Percentiles rank a stretch among this genome's conserved stretches.
Evolutionary conservation across 202 grass and related monocot genomes (phyloP).

Genomic region (Setaria italica): DNA sequence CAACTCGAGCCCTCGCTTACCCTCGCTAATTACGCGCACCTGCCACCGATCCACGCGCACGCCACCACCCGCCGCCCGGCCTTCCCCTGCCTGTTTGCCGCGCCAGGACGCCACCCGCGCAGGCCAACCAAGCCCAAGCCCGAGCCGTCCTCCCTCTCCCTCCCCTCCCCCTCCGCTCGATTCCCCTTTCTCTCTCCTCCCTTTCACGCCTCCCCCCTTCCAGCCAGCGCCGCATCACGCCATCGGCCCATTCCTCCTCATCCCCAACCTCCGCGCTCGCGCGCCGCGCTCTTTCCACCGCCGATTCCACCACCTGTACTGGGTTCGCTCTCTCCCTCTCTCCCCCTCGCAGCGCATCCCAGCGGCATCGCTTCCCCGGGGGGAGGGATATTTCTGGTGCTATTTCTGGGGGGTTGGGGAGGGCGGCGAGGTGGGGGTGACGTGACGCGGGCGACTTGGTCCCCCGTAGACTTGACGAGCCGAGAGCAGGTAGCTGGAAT

Average conservation of each 20-base stretch:
- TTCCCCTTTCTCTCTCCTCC: neutral
- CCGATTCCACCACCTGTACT: neutral
- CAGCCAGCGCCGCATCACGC: slow-evolving; percentile 36
- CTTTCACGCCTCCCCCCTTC: neutral
- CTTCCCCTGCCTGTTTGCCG: neutral
- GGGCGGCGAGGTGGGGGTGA: slow-evolving; percentile 21
- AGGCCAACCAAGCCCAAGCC: slow-evolving; percentile 10
- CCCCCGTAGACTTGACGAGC: slow-evolving; percentile 6
- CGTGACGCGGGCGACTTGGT: slow-evolving; percentile 27
- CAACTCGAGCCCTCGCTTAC: neutral
- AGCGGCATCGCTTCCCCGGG: neutral
- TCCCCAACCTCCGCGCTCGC: neutral
- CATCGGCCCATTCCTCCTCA: neutral
- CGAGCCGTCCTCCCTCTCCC: neutral
- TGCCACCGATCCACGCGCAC: slow-evolving; percentile 25
- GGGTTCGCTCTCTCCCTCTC: neutral
- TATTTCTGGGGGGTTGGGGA: neutral
- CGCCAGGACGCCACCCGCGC: slow-evolving; percentile 25
- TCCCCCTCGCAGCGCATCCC: neutral
- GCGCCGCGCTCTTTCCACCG: slow-evolving; percentile 15
- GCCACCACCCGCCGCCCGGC: neutral
- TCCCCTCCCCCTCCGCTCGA: neutral
- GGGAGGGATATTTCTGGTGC: slow-evolving; percentile 4
- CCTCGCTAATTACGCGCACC: neutral
- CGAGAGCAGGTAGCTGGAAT: slow-evolving; percentile 43